Percentiles rank a stretch among this genome's conserved stretches.
phyloP scores from a whole-genome alignment of 768 basidiomycete genomes.

The Pisolithus tinctorius region DNA sequence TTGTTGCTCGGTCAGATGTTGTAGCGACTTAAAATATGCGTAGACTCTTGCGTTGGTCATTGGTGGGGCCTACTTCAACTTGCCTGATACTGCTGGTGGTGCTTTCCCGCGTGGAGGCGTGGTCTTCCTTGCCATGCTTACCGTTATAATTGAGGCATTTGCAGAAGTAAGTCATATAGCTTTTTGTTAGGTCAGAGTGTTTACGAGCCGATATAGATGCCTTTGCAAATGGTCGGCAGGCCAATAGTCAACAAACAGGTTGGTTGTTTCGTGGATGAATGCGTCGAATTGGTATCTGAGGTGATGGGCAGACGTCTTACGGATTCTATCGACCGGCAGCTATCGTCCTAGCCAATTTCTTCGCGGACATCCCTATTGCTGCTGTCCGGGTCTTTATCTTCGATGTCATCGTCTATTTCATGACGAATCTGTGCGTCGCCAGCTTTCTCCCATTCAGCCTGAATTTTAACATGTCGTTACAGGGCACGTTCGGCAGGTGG shows the following conservation, averaged over 20 bases:
- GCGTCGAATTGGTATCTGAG: not conserved
- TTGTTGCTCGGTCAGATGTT: not conserved
- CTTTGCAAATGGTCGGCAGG: conserved; percentile 72
- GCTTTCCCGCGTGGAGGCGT: conserved; percentile 86
- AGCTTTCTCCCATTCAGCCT: conserved; percentile 14
- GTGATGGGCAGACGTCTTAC: conserved; percentile 39
- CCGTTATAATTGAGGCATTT: conserved; percentile 66
- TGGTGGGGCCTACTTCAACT: conserved; percentile 69
- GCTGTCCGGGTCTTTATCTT: conserved; percentile 51
- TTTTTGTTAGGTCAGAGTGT: not conserved
- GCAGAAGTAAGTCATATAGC: conserved; percentile 43
- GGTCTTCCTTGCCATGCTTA: conserved; percentile 64
- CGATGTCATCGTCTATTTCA: conserved; percentile 65
- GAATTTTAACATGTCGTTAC: conserved; percentile 2
- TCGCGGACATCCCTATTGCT: conserved; percentile 67
- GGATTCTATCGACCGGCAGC: conserved; percentile 64
- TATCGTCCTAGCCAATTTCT: conserved; percentile 56
- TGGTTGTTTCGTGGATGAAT: conserved; percentile 4
- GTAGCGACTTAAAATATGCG: not conserved
- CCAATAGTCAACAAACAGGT: conserved; percentile 67
- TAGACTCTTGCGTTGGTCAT: conserved; percentile 43
- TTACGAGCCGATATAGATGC: conserved; percentile 39
- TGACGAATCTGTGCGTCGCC: conserved; percentile 42
- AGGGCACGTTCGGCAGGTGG: conserved; percentile 31
- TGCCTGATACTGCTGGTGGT: conserved; percentile 67